A percentile compares a stretch with the other conserved stretches of the same genome.
Evolutionary conservation across 2,329 filamentous ascomycete genomes (phyloP).

Genomic region (Xylariaceae sp.): DNA sequence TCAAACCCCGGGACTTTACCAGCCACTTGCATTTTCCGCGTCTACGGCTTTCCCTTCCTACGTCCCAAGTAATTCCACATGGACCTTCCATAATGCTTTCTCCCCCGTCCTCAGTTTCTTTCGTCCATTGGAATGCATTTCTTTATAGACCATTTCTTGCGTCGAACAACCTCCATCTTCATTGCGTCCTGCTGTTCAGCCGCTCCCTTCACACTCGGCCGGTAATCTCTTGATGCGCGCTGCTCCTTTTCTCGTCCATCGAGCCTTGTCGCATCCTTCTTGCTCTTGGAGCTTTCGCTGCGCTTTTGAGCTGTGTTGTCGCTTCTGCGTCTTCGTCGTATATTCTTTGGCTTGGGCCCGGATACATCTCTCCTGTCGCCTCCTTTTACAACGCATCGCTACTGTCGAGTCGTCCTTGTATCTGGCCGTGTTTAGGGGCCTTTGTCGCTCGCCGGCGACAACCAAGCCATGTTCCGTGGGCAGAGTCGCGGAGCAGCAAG

Average conservation of each 20-base stretch:
- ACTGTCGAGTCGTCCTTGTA: background rate
- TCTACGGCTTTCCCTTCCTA: background rate
- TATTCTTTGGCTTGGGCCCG: background rate
- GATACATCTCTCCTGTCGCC: background rate
- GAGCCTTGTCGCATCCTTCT: background rate
- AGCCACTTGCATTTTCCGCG: constrained; percentile 29
- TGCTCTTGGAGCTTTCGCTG: background rate
- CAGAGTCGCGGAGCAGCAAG: background rate
- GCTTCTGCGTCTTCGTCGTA: background rate
- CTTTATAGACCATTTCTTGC: background rate
- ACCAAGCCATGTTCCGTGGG: constrained; percentile 18
- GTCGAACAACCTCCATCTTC: constrained; percentile 4
- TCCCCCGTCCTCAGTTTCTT: constrained; percentile 18
- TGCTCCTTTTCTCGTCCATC: background rate
- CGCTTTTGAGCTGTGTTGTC: background rate
- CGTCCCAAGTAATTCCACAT: background rate
- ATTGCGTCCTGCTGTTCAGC: constrained; percentile 10
- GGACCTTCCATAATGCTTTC: background rate
- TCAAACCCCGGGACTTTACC: constrained; percentile 16
- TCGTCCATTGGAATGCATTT: constrained; percentile 19
- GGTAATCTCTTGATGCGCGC: background rate
- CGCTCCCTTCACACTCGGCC: background rate
- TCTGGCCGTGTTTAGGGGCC: background rate
- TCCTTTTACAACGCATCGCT: background rate
- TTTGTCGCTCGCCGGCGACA: background rate